A percentile compares a stretch with the other conserved stretches of the same genome.
Conservation (phyloP, 768 basidiomycete species). For the Sporobolomyces pararoseus region DNA sequence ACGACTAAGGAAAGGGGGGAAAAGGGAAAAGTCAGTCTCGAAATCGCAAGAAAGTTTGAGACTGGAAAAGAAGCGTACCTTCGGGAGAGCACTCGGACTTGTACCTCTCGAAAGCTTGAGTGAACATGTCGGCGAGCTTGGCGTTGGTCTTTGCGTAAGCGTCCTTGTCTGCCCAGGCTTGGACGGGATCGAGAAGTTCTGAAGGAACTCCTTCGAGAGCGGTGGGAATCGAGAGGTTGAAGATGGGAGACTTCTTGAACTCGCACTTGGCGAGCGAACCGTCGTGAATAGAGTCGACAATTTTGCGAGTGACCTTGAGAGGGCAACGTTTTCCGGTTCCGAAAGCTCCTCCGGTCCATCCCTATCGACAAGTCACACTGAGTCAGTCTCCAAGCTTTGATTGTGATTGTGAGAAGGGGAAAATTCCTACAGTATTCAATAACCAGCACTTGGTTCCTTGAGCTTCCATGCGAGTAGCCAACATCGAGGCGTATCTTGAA, state of each 20-base stretch:
- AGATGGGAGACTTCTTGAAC: constrained; percentile 66
- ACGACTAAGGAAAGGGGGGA: constrained; percentile 54
- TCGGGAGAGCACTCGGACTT: constrained; percentile 76
- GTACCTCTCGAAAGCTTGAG: constrained; percentile 84
- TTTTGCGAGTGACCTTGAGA: constrained; percentile 48
- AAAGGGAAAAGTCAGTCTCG: neutral
- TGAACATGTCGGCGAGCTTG: constrained; percentile 86
- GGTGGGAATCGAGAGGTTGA: constrained; percentile 81
- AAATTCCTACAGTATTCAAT: constrained; percentile 93
- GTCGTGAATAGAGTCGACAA: constrained; percentile 92
- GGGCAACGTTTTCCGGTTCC: constrained; percentile 14
- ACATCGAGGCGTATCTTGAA: constrained; percentile 86
- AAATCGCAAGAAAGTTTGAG: too few relatives aligned
- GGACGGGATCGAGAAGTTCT: constrained; percentile 79
- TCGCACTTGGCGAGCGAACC: constrained; percentile 71
- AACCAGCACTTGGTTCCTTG: constrained; percentile 92
- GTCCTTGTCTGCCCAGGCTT: constrained; percentile 86
- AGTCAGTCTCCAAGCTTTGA: constrained; percentile 37
- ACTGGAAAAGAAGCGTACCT: constrained; percentile 28
- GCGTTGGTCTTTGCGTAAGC: constrained; percentile 63
- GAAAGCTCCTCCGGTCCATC: constrained; percentile 51
- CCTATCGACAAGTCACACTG: too few relatives aligned
- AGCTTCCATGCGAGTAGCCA: constrained; percentile 86
- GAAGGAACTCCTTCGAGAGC: constrained; percentile 77
- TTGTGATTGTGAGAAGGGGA: constrained; percentile 96